Evolutionary conservation across 768 basidiomycete species (phyloP).

Genomic region (Tricholoma furcatifolium): DNA sequence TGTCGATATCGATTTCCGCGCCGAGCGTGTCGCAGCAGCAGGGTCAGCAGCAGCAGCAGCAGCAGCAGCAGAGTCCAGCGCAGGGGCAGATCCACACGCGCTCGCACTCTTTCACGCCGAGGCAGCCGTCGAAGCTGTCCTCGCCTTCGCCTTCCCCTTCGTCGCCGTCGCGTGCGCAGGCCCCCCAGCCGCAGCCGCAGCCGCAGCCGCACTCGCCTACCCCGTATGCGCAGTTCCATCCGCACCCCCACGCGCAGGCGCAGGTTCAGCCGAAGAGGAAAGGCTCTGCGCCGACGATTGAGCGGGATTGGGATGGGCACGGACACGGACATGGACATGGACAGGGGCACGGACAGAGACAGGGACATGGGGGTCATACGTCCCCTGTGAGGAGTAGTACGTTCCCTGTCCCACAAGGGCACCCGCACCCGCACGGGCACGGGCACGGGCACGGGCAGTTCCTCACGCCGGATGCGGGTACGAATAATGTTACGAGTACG

Average conservation of each 20-base stretch:
- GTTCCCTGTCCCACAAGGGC: constrained; percentile 5
- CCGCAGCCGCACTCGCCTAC: constrained; percentile 46
- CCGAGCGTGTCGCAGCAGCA: constrained; percentile 35
- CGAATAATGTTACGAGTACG: too few species aligned
- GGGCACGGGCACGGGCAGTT: too few species aligned
- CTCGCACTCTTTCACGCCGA: constrained; percentile 71
- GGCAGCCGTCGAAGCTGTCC: constrained; percentile 66
- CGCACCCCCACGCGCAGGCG: constrained; percentile 55
- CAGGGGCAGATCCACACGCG: constrained; percentile 52
- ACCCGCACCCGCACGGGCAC: not conserved
- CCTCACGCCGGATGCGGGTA: too few species aligned
- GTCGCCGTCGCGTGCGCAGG: constrained; percentile 41
- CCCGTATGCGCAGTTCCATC: constrained; percentile 52
- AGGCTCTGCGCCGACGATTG: constrained; percentile 34
- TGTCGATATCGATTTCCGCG: constrained; percentile 51
- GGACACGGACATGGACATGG: constrained; percentile 37
- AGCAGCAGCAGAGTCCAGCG: not conserved
- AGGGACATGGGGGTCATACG: too few species aligned
- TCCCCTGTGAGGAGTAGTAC: constrained; percentile 8
- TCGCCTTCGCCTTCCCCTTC: constrained; percentile 45
- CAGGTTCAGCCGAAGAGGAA: constrained; percentile 32
- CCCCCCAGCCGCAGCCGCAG: constrained; percentile 59
- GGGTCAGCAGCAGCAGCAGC: constrained; percentile 4
- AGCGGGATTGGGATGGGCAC: too few species aligned
- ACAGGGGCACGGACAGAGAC: constrained; percentile 9